Percentiles rank a stretch among this genome's conserved stretches.
phyloP scores from a whole-genome alignment of 495 filamentous ascomycete genomes.

The Lepidopterella palustris region DNA sequence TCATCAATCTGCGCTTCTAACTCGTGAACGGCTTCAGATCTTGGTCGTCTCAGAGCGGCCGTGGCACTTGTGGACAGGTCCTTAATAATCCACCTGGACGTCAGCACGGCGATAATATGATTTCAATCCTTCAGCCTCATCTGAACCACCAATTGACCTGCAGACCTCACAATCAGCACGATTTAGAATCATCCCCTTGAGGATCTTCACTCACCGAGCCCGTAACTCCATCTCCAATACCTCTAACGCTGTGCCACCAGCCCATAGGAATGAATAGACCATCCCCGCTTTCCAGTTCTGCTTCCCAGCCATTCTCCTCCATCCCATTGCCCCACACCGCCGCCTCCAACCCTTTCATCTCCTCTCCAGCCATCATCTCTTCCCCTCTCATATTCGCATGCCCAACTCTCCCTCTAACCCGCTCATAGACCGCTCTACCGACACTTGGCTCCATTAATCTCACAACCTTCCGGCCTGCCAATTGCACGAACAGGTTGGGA shows the following conservation, averaged over 20 bases:
- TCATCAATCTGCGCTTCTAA: too few relatives aligned
- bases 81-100: too few relatives aligned
- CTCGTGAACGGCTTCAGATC: too few relatives aligned
- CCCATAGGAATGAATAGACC: conserved; percentile 80
- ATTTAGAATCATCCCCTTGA: background rate
- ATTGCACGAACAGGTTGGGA: conserved; percentile 84
- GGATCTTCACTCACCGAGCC: conserved; percentile 51
- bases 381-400: conserved; percentile 60
- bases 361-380: conserved; percentile 87
- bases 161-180: conserved; percentile 33
- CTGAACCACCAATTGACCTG: conserved; percentile 94
- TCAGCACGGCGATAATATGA: too few relatives aligned
- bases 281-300: conserved; percentile 58
- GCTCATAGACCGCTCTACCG: conserved; percentile 56
- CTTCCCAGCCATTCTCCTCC: conserved; percentile 47
- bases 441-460: conserved; percentile 57
- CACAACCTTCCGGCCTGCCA: conserved; percentile 66
- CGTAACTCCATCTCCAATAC: conserved; percentile 56
- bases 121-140: conserved; percentile 37
- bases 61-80: too few relatives aligned
- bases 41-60: too few relatives aligned
- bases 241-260: conserved; percentile 95
- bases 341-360: conserved; percentile 57
- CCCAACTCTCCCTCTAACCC: conserved; percentile 43
- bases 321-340: conserved; percentile 61